These are phyloP conservation scores for Fusarium coicis DNA, from an alignment of 2,329 filamentous ascomycete species.

Conservation along the genomic window DNA sequence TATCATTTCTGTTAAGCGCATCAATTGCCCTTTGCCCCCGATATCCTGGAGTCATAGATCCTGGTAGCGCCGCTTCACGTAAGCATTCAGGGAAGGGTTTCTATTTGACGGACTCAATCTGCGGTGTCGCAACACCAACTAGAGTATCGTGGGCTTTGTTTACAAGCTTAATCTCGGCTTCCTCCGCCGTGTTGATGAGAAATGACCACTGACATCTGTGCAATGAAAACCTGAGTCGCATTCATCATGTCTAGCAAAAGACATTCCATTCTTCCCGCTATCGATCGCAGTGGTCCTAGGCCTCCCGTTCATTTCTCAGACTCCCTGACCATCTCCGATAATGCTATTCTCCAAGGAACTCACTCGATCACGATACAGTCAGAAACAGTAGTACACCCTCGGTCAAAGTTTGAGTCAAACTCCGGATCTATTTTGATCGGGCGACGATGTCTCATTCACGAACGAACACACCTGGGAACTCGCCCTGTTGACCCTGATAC, in stretches of 20 bases:
- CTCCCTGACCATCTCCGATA: constrained; percentile 70
- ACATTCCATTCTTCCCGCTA: constrained; percentile 65
- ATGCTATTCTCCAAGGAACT: constrained; percentile 73
- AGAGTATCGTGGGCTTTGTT: constrained; percentile 2
- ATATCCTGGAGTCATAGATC: constrained; percentile 44
- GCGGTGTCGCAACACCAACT: constrained; percentile 31
- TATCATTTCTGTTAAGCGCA: constrained; percentile 36
- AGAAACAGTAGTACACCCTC: constrained; percentile 86
- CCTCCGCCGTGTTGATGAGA: background rate
- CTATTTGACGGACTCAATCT: constrained; percentile 24
- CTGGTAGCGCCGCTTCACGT: constrained; percentile 23
- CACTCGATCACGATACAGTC: constrained; percentile 82
- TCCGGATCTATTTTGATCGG: constrained; percentile 84
- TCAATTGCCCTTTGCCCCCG: constrained; percentile 1
- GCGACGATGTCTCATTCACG: constrained; percentile 83
- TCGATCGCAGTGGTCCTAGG: constrained; percentile 65
- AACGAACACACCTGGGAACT: constrained; percentile 69
- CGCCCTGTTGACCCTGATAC: constrained; percentile 42
- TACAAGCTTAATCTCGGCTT: constrained; percentile 14
- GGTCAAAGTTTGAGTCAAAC: constrained; percentile 80
- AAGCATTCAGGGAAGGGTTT: constrained; percentile 17
- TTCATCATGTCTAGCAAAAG: constrained; percentile 59
- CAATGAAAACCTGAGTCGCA: constrained; percentile 12
- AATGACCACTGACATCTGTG: constrained; percentile 19
- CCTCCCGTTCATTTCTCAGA: constrained; percentile 71